These are phyloP conservation scores for Hypocrella siamensis DNA, from an alignment of 2,329 filamentous ascomycete species.

Conservation along the genomic window DNA sequence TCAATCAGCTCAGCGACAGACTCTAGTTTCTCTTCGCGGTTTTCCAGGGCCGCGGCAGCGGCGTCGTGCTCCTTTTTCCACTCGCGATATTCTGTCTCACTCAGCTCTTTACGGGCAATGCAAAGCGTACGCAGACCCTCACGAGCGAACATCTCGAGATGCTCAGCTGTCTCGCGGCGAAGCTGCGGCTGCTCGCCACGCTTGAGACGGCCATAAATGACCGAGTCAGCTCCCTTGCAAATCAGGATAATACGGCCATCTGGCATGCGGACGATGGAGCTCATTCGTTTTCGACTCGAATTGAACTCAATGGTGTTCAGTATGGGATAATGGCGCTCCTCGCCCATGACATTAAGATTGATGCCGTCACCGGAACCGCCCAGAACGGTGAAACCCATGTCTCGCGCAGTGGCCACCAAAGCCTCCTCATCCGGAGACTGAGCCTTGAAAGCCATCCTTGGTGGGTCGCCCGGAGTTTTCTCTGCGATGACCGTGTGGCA, in stretches of 20 bases:
- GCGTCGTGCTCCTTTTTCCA: constrained; percentile 83
- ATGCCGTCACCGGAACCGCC: constrained; percentile 68
- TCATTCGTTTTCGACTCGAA: constrained; percentile 93
- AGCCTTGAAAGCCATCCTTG: constrained; percentile 86
- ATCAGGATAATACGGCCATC: constrained; percentile 79
- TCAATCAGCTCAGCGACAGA: constrained; percentile 82
- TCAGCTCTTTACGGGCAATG: constrained; percentile 69
- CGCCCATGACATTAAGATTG: constrained; percentile 71
- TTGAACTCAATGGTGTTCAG: constrained; percentile 97
- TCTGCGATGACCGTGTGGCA: constrained; percentile 96
- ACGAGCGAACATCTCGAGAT: constrained; percentile 90
- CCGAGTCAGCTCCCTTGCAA: constrained; percentile 94
- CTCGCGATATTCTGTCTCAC: constrained; percentile 64
- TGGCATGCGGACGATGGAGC: constrained; percentile 89
- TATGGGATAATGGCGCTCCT: constrained; percentile 71
- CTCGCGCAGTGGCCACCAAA: constrained; percentile 81
- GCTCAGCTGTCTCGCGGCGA: constrained; percentile 70
- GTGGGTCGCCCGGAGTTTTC: constrained; percentile 73
- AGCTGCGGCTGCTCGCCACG: constrained; percentile 76
- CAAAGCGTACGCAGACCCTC: constrained; percentile 92
- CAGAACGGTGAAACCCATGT: constrained; percentile 88
- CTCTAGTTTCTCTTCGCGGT: constrained; percentile 88
- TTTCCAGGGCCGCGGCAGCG: constrained; percentile 67
- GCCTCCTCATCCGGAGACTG: constrained; percentile 96
- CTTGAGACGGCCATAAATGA: constrained; percentile 86